Evolutionary conservation across 1,284 basidiomycete species (phyloP).

Genomic region (Sanghuangporus weigelae): DNA sequence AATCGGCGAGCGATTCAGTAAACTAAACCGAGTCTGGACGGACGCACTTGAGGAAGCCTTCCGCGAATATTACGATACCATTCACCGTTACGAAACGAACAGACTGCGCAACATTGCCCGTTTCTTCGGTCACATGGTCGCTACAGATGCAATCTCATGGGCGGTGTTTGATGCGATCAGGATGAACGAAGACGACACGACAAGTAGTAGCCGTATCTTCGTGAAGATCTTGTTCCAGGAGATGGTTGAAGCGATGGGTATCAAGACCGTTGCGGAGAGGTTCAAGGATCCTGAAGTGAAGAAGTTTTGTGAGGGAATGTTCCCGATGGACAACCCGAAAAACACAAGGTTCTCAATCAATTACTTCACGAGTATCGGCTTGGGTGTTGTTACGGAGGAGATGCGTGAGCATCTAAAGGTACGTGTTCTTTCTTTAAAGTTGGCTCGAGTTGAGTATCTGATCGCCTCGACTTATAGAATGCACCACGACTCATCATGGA

Average conservation of each 20-base stretch:
- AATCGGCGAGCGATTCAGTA: conserved; percentile 93
- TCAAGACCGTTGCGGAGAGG: conserved; percentile 77
- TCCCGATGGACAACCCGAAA: conserved; percentile 95
- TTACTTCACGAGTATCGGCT: conserved; percentile 91
- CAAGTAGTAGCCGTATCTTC: conserved; percentile 94
- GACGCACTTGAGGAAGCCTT: conserved; percentile 88
- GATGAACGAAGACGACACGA: conserved; percentile 98
- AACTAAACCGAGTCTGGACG: conserved; percentile 92
- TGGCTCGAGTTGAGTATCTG: not conserved
- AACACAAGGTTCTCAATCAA: conserved; percentile 98
- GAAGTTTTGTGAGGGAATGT: conserved; percentile 76
- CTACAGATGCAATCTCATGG: conserved; percentile 89
- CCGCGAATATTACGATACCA: conserved; percentile 88
- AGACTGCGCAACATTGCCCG: conserved; percentile 94
- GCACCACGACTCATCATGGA: conserved; percentile 90
- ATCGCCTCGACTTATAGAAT: conserved; percentile 46
- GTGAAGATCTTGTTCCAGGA: conserved; percentile 96
- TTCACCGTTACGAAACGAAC: conserved; percentile 98
- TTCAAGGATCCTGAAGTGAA: conserved; percentile 85
- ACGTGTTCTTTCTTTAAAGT: conserved; percentile 25
- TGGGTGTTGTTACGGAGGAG: conserved; percentile 89
- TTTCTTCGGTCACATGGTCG: conserved; percentile 90
- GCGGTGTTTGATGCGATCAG: conserved; percentile 78
- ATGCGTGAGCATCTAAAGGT: conserved; percentile 96
- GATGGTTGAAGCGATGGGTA: conserved; percentile 89